Evolutionary conservation across 2,329 filamentous ascomycete species (phyloP).

Genomic region (Fusarium duplospermum): DNA sequence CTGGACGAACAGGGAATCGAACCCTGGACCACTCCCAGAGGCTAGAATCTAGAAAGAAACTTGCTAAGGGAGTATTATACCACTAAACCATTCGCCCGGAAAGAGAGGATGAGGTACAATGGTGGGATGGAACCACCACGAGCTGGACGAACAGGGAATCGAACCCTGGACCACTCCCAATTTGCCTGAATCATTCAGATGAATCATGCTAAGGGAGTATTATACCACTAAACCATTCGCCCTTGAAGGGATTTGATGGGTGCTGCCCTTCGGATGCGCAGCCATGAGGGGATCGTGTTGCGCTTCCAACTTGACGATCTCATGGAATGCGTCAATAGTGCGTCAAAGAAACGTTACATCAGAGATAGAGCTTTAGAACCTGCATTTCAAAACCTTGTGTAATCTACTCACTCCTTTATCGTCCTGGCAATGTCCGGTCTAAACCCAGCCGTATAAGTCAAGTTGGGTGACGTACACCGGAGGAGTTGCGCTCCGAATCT

Average conservation of each 20-base stretch:
- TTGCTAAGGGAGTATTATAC: slow-evolving; percentile 39
- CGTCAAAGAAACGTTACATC: neutral
- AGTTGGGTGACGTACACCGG: slow-evolving; percentile 21
- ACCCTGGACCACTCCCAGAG: slow-evolving; percentile 34
- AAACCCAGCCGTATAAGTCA: slow-evolving; percentile 2
- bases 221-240: slow-evolving; percentile 40
- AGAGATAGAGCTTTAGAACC: neutral
- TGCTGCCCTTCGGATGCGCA: neutral
- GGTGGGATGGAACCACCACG: slow-evolving; percentile 9
- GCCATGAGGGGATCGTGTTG: neutral
- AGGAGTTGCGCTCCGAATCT: neutral
- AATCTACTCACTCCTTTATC: neutral
- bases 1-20: slow-evolving; percentile 36
- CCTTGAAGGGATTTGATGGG: slow-evolving; percentile 4
- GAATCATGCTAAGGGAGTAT: slow-evolving; percentile 37
- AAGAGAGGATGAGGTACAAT: slow-evolving; percentile 10
- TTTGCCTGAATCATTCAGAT: neutral
- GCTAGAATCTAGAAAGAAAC: neutral
- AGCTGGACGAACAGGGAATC: slow-evolving; percentile 36
- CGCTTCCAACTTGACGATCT: neutral
- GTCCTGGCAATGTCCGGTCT: slow-evolving; percentile 5
- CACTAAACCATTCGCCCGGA: slow-evolving; percentile 38
- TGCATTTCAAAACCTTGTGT: neutral
- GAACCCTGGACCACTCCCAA: slow-evolving; percentile 36
- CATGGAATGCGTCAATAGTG: neutral